phyloP scores from a whole-genome alignment of 2,329 filamentous ascomycete genomes.

The Microcyclospora tardicrescens region DNA sequence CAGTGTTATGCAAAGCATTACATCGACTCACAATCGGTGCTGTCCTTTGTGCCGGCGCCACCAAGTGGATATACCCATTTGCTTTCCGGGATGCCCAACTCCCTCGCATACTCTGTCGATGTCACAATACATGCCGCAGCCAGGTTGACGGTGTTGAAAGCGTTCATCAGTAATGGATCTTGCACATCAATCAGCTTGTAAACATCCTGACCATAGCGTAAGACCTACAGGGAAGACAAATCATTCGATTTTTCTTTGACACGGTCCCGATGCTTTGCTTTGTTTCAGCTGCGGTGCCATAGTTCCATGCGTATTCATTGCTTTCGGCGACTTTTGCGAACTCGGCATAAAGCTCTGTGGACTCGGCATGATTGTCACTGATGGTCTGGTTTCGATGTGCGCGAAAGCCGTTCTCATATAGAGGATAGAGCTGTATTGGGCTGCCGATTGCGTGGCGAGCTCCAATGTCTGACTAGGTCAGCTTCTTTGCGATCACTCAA shows the following conservation, averaged over 20 bases:
- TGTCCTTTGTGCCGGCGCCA: constrained; percentile 49
- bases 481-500: constrained; percentile 5
- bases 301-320: constrained; percentile 46
- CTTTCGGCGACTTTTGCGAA: constrained; percentile 45
- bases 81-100: constrained; percentile 41
- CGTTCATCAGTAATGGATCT: constrained; percentile 60
- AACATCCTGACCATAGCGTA: background rate
- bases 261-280: constrained; percentile 42
- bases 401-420: constrained; percentile 53
- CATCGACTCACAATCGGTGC: constrained; percentile 35
- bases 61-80: constrained; percentile 53
- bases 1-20: background rate
- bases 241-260: constrained; percentile 49
- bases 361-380: constrained; percentile 45
- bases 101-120: constrained; percentile 39
- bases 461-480: constrained; percentile 32
- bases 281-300: constrained; percentile 33
- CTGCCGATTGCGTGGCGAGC: constrained; percentile 46
- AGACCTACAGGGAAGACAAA: constrained; percentile 50
- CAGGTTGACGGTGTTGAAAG: constrained; percentile 56
- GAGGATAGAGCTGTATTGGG: constrained; percentile 54
- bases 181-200: constrained; percentile 6
- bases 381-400: constrained; percentile 43
- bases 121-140: constrained; percentile 49
- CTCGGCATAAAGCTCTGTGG: constrained; percentile 45